Conservation (phyloP, 805 yeast genomes). For the Candida hungchunana region DNA sequence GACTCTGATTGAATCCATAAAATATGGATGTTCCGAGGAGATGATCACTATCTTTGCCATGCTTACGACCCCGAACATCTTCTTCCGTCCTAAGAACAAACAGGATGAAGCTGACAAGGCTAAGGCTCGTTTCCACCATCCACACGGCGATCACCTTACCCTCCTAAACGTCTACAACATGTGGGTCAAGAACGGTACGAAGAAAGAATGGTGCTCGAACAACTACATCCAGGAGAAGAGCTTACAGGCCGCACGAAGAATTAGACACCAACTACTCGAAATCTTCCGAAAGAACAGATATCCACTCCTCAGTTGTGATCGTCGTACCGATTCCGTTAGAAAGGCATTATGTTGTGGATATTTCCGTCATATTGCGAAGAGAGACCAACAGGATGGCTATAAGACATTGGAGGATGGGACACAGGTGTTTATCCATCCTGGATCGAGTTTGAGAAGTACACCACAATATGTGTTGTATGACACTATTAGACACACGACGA, state of each 20-base stretch:
- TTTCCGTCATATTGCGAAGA: constrained; percentile 61
- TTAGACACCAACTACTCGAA: constrained; percentile 61
- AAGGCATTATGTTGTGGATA: constrained; percentile 64
- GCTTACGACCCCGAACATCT: constrained; percentile 82
- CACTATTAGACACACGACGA: constrained; percentile 73
- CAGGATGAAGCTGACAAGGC: constrained; percentile 72
- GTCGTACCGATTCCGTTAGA: constrained; percentile 52
- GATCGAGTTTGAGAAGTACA: constrained; percentile 61
- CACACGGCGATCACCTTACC: constrained; percentile 81
- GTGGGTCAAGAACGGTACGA: constrained; percentile 62
- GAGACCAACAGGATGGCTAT: constrained; percentile 69
- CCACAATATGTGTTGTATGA: constrained; percentile 83
- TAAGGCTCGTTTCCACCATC: constrained; percentile 68
- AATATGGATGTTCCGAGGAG: constrained; percentile 72
- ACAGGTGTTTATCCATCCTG: constrained; percentile 82
- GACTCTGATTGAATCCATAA: constrained; percentile 67
- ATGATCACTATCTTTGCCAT: constrained; percentile 80
- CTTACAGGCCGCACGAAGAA: constrained; percentile 73
- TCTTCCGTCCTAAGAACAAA: constrained; percentile 77
- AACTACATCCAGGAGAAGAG: constrained; percentile 80
- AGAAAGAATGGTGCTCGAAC: constrained; percentile 72
- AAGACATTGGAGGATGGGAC: constrained; percentile 69
- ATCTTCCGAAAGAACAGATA: constrained; percentile 50
- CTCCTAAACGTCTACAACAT: constrained; percentile 71
- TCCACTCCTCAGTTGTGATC: constrained; percentile 46